Percentiles rank a stretch among this genome's conserved stretches.
These are phyloP conservation scores for Pythium plurisporium DNA, from an alignment of 352 stramenopile species.

Conservation along the genomic window DNA sequence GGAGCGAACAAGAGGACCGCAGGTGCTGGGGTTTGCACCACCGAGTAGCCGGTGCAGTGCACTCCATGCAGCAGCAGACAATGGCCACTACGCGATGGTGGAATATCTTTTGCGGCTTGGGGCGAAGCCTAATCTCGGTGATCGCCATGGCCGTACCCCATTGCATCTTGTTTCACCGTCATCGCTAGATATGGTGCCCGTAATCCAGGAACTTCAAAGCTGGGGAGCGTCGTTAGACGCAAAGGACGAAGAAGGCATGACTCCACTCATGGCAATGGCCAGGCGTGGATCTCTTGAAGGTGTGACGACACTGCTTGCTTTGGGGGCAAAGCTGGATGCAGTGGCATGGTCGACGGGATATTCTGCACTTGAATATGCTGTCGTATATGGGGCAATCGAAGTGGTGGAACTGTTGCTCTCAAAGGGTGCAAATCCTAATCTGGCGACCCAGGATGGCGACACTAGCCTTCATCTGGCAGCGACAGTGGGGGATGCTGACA, in stretches of 20 bases:
- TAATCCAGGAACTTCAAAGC: constrained; percentile 59
- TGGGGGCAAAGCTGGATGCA: constrained; percentile 58
- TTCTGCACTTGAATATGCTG: constrained; percentile 60
- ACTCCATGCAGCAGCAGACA: constrained; percentile 58
- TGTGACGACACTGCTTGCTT: constrained; percentile 54
- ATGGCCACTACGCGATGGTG: constrained; percentile 58
- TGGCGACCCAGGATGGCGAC: constrained; percentile 51
- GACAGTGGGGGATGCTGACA: constrained; percentile 30
- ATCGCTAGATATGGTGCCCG: constrained; percentile 47
- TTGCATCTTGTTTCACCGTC: constrained; percentile 52
- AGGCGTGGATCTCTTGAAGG: constrained; percentile 56
- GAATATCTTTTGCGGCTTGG: constrained; percentile 53
- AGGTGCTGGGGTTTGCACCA: constrained; percentile 65
- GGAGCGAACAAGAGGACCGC: constrained; percentile 65
- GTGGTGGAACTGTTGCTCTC: constrained; percentile 68
- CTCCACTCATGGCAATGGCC: constrained; percentile 80
- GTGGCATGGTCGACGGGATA: constrained; percentile 77
- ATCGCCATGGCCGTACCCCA: constrained; percentile 52
- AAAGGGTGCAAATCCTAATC: constrained; percentile 63
- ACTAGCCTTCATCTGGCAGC: constrained; percentile 74
- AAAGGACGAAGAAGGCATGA: constrained; percentile 58
- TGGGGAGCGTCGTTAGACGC: constrained; percentile 56
- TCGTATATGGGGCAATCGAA: constrained; percentile 32
- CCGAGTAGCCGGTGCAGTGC: constrained; percentile 45
- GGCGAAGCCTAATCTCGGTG: constrained; percentile 52